Base-by-base conservation (phyloP, 2,329 filamentous ascomycete species). In the Daldinia sp. region DNA sequence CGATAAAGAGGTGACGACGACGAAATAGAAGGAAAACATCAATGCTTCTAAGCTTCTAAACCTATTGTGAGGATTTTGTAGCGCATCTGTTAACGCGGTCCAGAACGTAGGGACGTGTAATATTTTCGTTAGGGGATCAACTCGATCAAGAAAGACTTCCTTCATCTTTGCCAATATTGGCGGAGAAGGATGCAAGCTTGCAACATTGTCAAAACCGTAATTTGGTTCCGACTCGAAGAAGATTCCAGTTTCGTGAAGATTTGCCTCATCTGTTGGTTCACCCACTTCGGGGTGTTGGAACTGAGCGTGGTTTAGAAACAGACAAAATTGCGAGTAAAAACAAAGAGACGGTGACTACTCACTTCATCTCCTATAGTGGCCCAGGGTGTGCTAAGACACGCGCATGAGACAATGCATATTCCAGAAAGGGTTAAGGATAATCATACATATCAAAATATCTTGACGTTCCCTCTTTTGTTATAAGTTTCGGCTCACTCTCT, bases 21-120 rank as follows among this genome's bases (percentile, higher is more conserved):
- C 81, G 62, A 88, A 85, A 73, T 89, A 90, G 45, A 90, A 83
- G 6, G 85, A 77, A 69, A 90, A 89, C 1, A 90, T 74, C 23
- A 89, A 74, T 3, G 83, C 81, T 71, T 90, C 87, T 10, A 85
- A 78, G 10, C 80, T 80, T 66, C 83, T 87, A 9, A 56, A 15
- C 8, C 55, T 35, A n/a, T 50, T 27, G 61, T 66, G 32, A 66
- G 54, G 43, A 51, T 58, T 21, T 67, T 51, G 37, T 23, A 68
- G 39, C 6, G 45, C 50, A 10, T 58, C 25, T 9, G 66, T 60
- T 5, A 74, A 64, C 1, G 71, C 61, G 4, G 69, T 52, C 68
- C 70, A 72, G 63, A 73, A 76, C 1, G 70, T 59, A 3, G 76
- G 50, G 73, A 76, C 19, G 74, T 71, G 47, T 25, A 73, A 58